Conservation (phyloP, 805 yeast genomes). For the Kazachstania viticola region DNA sequence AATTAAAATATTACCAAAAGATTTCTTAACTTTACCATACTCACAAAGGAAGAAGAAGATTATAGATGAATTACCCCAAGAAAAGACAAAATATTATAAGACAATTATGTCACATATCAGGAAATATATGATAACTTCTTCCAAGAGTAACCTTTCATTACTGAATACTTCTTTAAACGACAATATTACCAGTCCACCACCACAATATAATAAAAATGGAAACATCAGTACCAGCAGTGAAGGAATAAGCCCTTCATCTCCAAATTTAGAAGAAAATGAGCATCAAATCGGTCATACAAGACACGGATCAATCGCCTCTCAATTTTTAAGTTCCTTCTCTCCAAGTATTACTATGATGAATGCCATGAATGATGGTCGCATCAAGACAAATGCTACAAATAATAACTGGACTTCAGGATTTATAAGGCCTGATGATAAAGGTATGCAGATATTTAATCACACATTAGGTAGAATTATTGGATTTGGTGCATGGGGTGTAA, state of each 20-base stretch:
- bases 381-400: neutral
- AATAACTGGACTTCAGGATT: slow-evolving; percentile 1
- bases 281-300: slow-evolving; percentile 13
- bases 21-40: slow-evolving; percentile 46
- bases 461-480: slow-evolving; percentile 68
- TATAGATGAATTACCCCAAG: slow-evolving; percentile 27
- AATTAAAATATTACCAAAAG: slow-evolving; percentile 33
- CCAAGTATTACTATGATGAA: slow-evolving; percentile 16
- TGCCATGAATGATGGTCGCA: slow-evolving; percentile 3
- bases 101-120: slow-evolving; percentile 22
- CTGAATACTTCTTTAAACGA: neutral
- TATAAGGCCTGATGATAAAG: slow-evolving; percentile 43
- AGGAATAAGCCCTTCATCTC: neutral
- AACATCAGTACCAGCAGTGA: neutral
- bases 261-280: too few relatives aligned
- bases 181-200: neutral
- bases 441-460: slow-evolving; percentile 52
- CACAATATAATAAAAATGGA: too few relatives aligned
- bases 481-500: slow-evolving; percentile 83
- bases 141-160: slow-evolving; percentile 18
- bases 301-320: slow-evolving; percentile 26
- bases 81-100: slow-evolving; percentile 27
- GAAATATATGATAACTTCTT: slow-evolving; percentile 14
- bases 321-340: slow-evolving; percentile 24
- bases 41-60: slow-evolving; percentile 42